Percentiles rank a stretch among this genome's conserved stretches.
Evolutionary conservation across 345 rosid species (phyloP).

Genomic region (Hibiscus syriacus): DNA sequence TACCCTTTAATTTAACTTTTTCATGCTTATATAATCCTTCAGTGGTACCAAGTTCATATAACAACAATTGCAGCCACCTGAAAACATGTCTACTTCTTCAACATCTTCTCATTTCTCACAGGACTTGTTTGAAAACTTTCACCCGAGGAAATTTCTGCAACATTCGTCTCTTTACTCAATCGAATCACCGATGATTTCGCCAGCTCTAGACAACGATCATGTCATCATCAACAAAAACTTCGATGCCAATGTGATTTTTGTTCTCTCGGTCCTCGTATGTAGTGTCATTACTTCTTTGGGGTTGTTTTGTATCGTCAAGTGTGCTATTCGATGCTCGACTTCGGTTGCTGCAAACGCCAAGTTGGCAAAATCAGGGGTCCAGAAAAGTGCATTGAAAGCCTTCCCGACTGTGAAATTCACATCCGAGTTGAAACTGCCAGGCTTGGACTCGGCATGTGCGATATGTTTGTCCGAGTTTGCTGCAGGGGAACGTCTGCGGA

Average conservation of each 20-base stretch:
- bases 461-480: conserved; percentile 42
- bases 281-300: conserved; percentile 39
- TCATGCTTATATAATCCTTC: background rate
- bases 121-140: conserved; percentile 12
- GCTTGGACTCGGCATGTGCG: conserved; percentile 23
- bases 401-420: conserved; percentile 41
- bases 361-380: conserved; percentile 31
- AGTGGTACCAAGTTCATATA: background rate
- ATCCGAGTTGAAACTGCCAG: conserved; percentile 28
- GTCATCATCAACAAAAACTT: conserved; percentile 17
- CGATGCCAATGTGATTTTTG: conserved; percentile 32
- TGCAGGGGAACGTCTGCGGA: conserved; percentile 32
- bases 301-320: conserved; percentile 42
- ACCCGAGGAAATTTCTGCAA: conserved; percentile 31
- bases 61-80: background rate
- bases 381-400: conserved; percentile 32
- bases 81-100: conserved; percentile 13
- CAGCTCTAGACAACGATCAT: conserved; percentile 12
- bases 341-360: conserved; percentile 16
- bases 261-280: conserved; percentile 44
- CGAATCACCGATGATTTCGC: conserved; percentile 16
- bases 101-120: conserved; percentile 19
- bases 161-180: conserved; percentile 9
- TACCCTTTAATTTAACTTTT: background rate
- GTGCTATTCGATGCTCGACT: conserved; percentile 27